Evolutionary conservation across 2,329 filamentous ascomycete genomes (phyloP), one percentile per base, ranked within the genome.

Genomic region (Epichloe sibirici): DNA sequence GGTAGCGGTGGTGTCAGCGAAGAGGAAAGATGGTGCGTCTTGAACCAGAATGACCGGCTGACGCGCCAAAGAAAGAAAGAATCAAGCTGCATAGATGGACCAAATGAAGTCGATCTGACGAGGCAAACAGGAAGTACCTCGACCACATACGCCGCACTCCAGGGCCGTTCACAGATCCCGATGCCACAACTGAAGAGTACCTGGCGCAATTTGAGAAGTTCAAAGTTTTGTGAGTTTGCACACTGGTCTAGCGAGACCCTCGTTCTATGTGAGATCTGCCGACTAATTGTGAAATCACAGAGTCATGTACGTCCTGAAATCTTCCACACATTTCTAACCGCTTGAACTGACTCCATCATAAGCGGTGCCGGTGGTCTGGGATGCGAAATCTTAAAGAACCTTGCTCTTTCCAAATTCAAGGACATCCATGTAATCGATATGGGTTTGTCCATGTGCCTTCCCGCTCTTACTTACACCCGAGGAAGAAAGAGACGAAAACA

Each of bases 351-450:
- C 34, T 39, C 34, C 25, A 7, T 31, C 63, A 11, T 13, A 13
- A 96, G 90, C 59, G 93, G 93, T 53, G 93, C 93, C 54, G 93
- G 93, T 56, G 93, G 93, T 11, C 71, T 98, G 55, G 93, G 93
- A 58, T 98, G 93, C 63, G 93, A 98, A 67, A 95, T 98, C 45
- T 74, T 98, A 50, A 98, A 98, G 74, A 89, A 98, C 63, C 78
- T 98, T 37, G 93, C 93, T 43, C 78, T 98, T 50, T 96, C 91
- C 2, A 90, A 90, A 31, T 98, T 98, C 74, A 94, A 87, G 69
- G 82, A 95, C 63, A 96, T 98, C 59, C 90, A 98, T 73, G 93
- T 98, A 54, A 97, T 98, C 62, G 93, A 98, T 71, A 98, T 98
- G 93, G 88, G 86, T 86, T 70, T 54, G 75, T 65, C n/a, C 25